phyloP scores from a whole-genome alignment of 1,139 yeast species.

The Suhomyces taliae region DNA sequence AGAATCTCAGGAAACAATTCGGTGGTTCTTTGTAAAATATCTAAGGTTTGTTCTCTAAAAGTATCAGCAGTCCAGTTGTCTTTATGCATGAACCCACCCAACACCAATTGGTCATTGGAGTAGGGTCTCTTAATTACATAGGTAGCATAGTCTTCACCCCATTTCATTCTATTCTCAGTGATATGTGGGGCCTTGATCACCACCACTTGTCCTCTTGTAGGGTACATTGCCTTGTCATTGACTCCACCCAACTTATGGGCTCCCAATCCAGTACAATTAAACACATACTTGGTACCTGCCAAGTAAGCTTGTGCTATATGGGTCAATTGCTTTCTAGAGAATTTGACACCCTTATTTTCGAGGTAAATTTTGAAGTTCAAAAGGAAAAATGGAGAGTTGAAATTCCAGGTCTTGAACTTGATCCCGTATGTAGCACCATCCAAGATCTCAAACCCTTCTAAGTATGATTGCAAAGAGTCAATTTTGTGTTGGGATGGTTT shows the following conservation, averaged over 20 bases:
- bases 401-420: conserved; percentile 59
- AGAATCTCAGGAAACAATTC: conserved; percentile 53
- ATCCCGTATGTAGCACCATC: conserved; percentile 52
- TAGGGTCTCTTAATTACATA: conserved; percentile 70
- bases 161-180: conserved; percentile 46
- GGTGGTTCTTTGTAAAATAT: conserved; percentile 58
- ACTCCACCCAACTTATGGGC: conserved; percentile 59
- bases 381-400: conserved; percentile 64
- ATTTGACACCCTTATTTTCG: conserved; percentile 46
- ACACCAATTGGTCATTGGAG: conserved; percentile 57
- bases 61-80: conserved; percentile 60
- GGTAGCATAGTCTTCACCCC: conserved; percentile 57
- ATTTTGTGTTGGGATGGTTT: conserved; percentile 45
- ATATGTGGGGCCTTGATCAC: conserved; percentile 60
- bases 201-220: conserved; percentile 71
- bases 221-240: conserved; percentile 52
- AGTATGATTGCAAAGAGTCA: conserved; percentile 43
- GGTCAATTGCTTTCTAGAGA: conserved; percentile 41
- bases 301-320: conserved; percentile 57
- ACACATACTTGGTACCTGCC: conserved; percentile 36
- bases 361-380: conserved; percentile 45
- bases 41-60: conserved; percentile 51
- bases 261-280: conserved; percentile 73
- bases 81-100: conserved; percentile 68
- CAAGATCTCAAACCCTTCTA: conserved; percentile 42